These are phyloP conservation scores for Mortierella antarctica DNA, from an alignment of 192 early-diverging fungal genomes.

Conservation along the genomic window DNA sequence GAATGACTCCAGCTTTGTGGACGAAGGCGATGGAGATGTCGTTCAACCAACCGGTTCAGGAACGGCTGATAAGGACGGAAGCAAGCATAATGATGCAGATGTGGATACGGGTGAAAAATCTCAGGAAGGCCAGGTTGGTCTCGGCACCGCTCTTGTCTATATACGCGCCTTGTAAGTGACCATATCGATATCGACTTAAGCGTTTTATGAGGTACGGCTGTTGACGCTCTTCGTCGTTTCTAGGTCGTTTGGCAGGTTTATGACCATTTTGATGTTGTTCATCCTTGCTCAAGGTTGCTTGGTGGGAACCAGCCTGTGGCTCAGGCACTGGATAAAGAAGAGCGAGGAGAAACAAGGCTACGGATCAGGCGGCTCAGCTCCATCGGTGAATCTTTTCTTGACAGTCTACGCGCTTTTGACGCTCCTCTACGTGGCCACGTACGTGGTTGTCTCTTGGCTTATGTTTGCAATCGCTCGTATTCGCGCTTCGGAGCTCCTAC, in stretches of 20 bases:
- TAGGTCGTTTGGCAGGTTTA: slow-evolving; percentile 40
- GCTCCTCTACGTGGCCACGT: slow-evolving; percentile 15
- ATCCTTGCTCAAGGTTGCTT: slow-evolving; percentile 57
- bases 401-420: slow-evolving; percentile 30
- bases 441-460: slow-evolving; percentile 18
- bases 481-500: slow-evolving; percentile 69
- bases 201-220: background rate
- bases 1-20: background rate
- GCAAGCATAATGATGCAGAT: too few relatives aligned
- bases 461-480: slow-evolving; percentile 48
- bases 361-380: background rate
- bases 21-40: background rate
- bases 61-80: background rate
- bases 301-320: slow-evolving; percentile 65
- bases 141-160: too few relatives aligned
- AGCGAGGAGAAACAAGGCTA: background rate
- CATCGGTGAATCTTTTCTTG: slow-evolving; percentile 17
- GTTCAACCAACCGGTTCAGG: too few relatives aligned
- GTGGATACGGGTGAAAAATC: too few relatives aligned
- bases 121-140: too few relatives aligned
- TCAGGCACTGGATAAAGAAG: slow-evolving; percentile 63
- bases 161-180: too few relatives aligned
- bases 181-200: background rate
- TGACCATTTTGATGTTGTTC: slow-evolving; percentile 59
- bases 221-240: background rate